phyloP scores from a whole-genome alignment of 768 basidiomycete genomes.

The Hypholoma fasciculare region DNA sequence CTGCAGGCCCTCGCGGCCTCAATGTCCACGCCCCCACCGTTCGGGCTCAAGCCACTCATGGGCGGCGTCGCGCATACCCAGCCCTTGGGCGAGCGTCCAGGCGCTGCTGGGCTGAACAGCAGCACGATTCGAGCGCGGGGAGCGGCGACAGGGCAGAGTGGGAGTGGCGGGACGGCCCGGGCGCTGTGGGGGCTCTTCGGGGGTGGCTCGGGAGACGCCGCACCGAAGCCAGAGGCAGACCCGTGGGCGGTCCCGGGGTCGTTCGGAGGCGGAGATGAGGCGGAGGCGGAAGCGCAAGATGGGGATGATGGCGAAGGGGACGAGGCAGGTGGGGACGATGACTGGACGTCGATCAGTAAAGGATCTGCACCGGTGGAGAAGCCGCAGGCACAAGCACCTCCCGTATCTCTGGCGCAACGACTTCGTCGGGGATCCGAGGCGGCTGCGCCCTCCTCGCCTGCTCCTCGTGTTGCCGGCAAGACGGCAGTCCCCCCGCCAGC shows the following conservation, averaged over 20 bases:
- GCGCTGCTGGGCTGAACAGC: slow-evolving; percentile 7
- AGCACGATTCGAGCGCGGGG: slow-evolving; percentile 5
- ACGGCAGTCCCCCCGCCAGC: neutral
- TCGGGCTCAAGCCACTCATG: slow-evolving; percentile 1
- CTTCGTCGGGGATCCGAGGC: slow-evolving; percentile 31
- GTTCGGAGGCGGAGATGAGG: slow-evolving; percentile 6
- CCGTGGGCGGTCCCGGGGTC: neutral
- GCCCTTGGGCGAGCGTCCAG: slow-evolving; percentile 2
- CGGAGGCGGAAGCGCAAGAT: slow-evolving; percentile 17
- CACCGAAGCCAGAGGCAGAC: slow-evolving; percentile 1
- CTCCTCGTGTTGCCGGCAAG: slow-evolving; percentile 11
- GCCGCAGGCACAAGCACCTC: slow-evolving; percentile 3
- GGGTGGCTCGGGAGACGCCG: slow-evolving; percentile 1
- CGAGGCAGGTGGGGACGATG: slow-evolving; percentile 5
- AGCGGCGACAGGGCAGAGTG: neutral
- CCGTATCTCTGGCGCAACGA: slow-evolving; percentile 17
- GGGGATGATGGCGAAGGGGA: slow-evolving; percentile 7
- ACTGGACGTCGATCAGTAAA: slow-evolving; percentile 11
- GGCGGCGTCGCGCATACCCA: neutral
- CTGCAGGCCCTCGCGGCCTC: slow-evolving; percentile 10
- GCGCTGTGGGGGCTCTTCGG: slow-evolving; percentile 21
- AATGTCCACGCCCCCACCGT: slow-evolving; percentile 3
- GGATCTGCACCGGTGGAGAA: slow-evolving; percentile 9
- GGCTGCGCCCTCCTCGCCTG: no score
- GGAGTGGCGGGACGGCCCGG: neutral